Conservation (phyloP, 345 rosid species). For the Microthlaspi erraticum region DNA sequence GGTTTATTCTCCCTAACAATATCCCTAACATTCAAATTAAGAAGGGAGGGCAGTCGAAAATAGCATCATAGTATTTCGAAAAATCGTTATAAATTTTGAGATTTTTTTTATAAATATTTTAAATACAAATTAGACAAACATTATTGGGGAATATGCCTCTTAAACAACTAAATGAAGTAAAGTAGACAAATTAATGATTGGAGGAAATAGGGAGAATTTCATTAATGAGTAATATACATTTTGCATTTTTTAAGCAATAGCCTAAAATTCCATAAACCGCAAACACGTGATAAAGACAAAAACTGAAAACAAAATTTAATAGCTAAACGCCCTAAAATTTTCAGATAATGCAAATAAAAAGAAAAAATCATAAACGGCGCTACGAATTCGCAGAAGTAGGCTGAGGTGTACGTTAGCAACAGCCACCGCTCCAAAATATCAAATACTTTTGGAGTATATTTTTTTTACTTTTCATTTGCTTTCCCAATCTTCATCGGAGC, state of each 20-base stretch:
- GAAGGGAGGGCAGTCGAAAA: neutral
- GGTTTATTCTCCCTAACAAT: neutral
- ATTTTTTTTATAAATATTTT: neutral
- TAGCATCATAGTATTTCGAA: neutral
- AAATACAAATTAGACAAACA: neutral
- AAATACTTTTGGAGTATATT: too few species aligned
- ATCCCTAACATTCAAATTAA: neutral
- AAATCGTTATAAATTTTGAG: neutral
- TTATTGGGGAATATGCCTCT: neutral
- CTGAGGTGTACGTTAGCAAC: constrained; percentile 45
- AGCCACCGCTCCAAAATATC: constrained; percentile 32
- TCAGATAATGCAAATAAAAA: constrained; percentile 22
- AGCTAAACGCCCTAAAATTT: constrained; percentile 22
- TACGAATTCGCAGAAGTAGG: constrained; percentile 27
- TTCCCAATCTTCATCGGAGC: constrained; percentile 65
- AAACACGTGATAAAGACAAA: constrained; percentile 11
- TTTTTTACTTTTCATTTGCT: constrained; percentile 31
- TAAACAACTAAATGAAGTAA: constrained; percentile 19
- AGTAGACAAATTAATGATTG: constrained; percentile 9
- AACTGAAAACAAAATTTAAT: constrained; percentile 2
- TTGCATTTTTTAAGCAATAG: constrained; percentile 44
- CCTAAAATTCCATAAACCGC: constrained; percentile 39
- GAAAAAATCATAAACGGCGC: constrained; percentile 31
- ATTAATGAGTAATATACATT: constrained; percentile 45
- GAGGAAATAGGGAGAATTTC: neutral